Conservation (phyloP, 2,329 filamentous ascomycete species). For the Cladosporium colombiae region DNA sequence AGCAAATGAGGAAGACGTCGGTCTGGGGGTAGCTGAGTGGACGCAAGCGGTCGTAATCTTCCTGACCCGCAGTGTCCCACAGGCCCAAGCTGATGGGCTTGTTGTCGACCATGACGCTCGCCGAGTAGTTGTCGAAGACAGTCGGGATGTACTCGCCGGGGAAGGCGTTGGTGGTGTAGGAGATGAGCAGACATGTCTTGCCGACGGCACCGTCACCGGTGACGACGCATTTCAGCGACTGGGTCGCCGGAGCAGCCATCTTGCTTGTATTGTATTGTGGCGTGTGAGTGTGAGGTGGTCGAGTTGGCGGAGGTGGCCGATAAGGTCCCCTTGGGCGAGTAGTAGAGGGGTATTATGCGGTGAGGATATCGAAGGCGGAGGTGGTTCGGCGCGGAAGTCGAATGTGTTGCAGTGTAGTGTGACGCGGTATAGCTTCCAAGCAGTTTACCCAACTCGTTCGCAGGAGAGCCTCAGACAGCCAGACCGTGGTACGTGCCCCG, state of each 20-base stretch:
- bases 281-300: constrained; percentile 1
- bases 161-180: constrained; percentile 98
- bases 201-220: constrained; percentile 99
- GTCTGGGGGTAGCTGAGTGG: constrained; percentile 97
- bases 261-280: constrained; percentile 8
- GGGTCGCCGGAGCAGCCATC: constrained; percentile 40
- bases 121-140: constrained; percentile 99
- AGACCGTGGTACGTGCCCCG: constrained; percentile 17
- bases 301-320: constrained; percentile 10
- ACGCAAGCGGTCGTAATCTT: constrained; percentile 94
- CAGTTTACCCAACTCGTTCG: constrained; percentile 12
- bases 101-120: constrained; percentile 97
- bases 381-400: not conserved
- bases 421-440: constrained; percentile 7
- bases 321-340: not conserved
- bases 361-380: not conserved
- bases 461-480: constrained; percentile 11
- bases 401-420: not conserved
- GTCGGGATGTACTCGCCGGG: constrained; percentile 99
- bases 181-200: constrained; percentile 99
- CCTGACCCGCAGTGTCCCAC: constrained; percentile 98
- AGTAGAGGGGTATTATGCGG: constrained; percentile 12
- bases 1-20: constrained; percentile 97
- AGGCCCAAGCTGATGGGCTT: constrained; percentile 95
- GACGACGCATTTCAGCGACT: constrained; percentile 78